phyloP scores from a whole-genome alignment of 176 grass and related monocot species.

The Calamus simplicifolius region DNA sequence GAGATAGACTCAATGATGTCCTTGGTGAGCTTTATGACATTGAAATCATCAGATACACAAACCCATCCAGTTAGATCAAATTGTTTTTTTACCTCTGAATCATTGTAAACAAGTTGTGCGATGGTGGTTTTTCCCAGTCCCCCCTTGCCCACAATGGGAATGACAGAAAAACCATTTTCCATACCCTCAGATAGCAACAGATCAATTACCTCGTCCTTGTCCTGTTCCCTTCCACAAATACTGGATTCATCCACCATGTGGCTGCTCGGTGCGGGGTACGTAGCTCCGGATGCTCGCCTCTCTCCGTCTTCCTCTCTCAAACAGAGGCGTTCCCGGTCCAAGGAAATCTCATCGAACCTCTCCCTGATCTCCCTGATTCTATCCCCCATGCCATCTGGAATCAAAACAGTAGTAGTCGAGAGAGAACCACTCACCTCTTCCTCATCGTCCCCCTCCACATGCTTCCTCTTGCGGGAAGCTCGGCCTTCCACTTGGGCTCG shows the following conservation, averaged over 20 bases:
- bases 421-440: not conserved
- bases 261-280: slow-evolving; percentile 3
- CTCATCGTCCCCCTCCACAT: not conserved
- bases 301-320: slow-evolving; percentile 21
- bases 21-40: slow-evolving; percentile 16
- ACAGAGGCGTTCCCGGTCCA: slow-evolving; percentile 12
- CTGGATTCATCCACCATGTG: slow-evolving; percentile 22
- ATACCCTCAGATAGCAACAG: not conserved
- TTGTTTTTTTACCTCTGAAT: slow-evolving; percentile 1
- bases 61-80: slow-evolving; percentile 32
- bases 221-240: slow-evolving; percentile 30
- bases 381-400: not conserved
- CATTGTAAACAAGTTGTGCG: slow-evolving; percentile 35
- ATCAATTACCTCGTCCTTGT: slow-evolving; percentile 22
- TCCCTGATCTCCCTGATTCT: slow-evolving; percentile 25
- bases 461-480: slow-evolving; percentile 7
- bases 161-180: not conserved
- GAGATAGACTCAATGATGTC: slow-evolving; percentile 15
- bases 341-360: slow-evolving; percentile 26
- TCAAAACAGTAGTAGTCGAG: not conserved
- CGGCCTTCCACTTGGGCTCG: not conserved
- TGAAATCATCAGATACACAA: slow-evolving; percentile 30
- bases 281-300: not conserved
- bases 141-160: slow-evolving; percentile 36
- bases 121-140: slow-evolving; percentile 52